phyloP scores from a whole-genome alignment of 2,329 filamentous ascomycete species.

The Verticillium klebahnii region DNA sequence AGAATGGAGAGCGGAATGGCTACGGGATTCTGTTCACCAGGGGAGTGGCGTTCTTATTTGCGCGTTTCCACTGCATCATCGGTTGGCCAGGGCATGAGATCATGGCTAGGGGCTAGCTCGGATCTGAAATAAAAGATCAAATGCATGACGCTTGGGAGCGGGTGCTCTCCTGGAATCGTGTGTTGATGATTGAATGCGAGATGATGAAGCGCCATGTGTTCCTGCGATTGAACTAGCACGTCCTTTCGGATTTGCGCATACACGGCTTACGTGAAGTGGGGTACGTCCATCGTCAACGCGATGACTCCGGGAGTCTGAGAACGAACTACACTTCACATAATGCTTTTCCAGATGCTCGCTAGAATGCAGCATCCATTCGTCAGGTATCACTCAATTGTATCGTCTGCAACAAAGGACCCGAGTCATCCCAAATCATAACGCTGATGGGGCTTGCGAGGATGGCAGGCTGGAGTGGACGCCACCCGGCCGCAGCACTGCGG shows the following conservation, averaged over 20 bases:
- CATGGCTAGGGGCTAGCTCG: constrained; percentile 33
- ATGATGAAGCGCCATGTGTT: background rate
- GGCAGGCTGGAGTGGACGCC: background rate
- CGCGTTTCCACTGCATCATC: constrained; percentile 18
- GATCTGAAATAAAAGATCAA: constrained; percentile 28
- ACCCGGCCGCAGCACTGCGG: background rate
- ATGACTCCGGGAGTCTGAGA: too few species aligned
- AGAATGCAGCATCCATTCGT: too few species aligned
- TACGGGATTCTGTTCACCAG: constrained; percentile 4
- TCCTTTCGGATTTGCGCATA: background rate
- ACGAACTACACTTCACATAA: too few species aligned
- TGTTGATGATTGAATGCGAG: background rate
- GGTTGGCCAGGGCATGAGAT: constrained; percentile 34
- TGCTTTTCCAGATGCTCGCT: too few species aligned
- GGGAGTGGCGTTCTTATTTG: constrained; percentile 13
- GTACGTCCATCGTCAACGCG: too few species aligned
- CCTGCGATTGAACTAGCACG: background rate
- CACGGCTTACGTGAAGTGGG: background rate
- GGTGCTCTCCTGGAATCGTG: background rate
- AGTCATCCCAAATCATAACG: background rate
- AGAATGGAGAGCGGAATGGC: constrained; percentile 22
- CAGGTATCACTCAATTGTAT: background rate
- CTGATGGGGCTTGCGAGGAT: background rate
- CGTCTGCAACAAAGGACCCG: background rate
- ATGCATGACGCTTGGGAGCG: background rate